Evolutionary conservation across 805 yeast genomes (phyloP).

Genomic region (Middelhovenomyces tepae): DNA sequence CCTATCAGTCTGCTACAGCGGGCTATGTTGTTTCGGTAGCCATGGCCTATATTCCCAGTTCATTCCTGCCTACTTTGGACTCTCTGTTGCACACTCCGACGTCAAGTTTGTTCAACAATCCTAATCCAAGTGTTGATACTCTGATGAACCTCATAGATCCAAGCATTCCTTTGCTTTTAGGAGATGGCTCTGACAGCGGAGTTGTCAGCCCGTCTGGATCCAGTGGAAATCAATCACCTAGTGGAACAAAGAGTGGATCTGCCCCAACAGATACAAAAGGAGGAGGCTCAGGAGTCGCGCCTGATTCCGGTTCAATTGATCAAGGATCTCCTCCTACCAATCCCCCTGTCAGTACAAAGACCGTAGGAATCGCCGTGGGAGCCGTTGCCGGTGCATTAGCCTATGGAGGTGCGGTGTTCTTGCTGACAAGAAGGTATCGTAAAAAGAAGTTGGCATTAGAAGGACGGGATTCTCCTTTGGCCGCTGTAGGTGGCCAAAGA

Average conservation of each 20-base stretch:
- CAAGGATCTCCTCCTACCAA: conserved; percentile 18
- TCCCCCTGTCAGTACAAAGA: conserved; percentile 33
- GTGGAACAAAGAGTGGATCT: conserved; percentile 6
- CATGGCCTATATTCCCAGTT: conserved; percentile 67
- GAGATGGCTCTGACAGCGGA: conserved; percentile 12
- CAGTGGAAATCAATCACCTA: background rate
- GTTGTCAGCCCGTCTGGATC: conserved; percentile 1
- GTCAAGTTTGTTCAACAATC: conserved; percentile 56
- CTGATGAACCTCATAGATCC: conserved; percentile 68
- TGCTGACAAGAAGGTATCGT: conserved; percentile 43
- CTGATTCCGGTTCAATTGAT: conserved; percentile 27
- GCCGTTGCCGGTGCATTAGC: conserved; percentile 67
- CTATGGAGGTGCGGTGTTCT: conserved; percentile 52
- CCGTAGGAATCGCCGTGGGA: conserved; percentile 78
- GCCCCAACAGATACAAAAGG: conserved; percentile 5
- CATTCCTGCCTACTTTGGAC: conserved; percentile 41
- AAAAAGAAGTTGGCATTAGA: conserved; percentile 16
- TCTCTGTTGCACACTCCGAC: conserved; percentile 38
- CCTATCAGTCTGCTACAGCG: conserved; percentile 49
- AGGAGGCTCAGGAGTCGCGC: conserved; percentile 14
- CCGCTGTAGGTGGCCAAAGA: conserved; percentile 1
- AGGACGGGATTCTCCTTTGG: conserved; percentile 8
- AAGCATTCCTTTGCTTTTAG: conserved; percentile 40
- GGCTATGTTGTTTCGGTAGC: conserved; percentile 81
- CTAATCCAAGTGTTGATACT: conserved; percentile 43